phyloP scores from a whole-genome alignment of 176 grass and related monocot species.

The Lolium multiflorum region DNA sequence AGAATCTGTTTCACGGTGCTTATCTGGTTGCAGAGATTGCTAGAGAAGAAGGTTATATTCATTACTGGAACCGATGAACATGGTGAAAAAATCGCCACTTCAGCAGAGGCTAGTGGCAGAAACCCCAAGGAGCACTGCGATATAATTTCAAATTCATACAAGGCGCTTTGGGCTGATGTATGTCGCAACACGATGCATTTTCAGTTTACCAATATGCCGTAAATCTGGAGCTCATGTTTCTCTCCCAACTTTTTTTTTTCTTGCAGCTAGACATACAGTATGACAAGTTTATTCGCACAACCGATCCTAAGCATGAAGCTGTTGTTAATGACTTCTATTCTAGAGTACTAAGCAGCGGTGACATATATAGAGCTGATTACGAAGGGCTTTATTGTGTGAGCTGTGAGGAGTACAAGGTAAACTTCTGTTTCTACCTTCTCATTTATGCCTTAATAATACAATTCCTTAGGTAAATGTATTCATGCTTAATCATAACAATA shows the following conservation, averaged over 20 bases:
- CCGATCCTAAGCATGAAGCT: slow-evolving; percentile 78
- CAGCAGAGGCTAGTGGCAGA: slow-evolving; percentile 76
- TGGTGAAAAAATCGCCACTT: slow-evolving; percentile 89
- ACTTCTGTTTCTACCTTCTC: slow-evolving; percentile 37
- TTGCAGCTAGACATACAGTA: slow-evolving; percentile 83
- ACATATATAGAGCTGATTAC: slow-evolving; percentile 94
- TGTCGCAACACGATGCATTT: slow-evolving; percentile 26
- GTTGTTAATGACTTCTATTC: slow-evolving; percentile 93
- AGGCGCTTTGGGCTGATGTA: slow-evolving; percentile 80
- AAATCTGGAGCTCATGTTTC: slow-evolving; percentile 33
- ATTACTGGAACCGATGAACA: slow-evolving; percentile 97
- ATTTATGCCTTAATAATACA: not conserved
- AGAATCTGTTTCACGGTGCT: slow-evolving; percentile 7
- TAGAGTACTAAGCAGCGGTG: slow-evolving; percentile 82
- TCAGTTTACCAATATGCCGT: slow-evolving; percentile 12
- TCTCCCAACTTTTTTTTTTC: slow-evolving; percentile 50
- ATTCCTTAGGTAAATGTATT: slow-evolving; percentile 5
- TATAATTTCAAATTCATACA: slow-evolving; percentile 78
- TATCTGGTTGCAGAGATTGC: slow-evolving; percentile 70
- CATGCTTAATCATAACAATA: not conserved
- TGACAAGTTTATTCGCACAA: slow-evolving; percentile 93
- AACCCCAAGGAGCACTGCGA: slow-evolving; percentile 85
- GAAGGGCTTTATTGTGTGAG: slow-evolving; percentile 93
- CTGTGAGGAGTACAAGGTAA: slow-evolving; percentile 98
- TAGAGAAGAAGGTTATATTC: slow-evolving; percentile 87